phyloP scores from a whole-genome alignment of 768 basidiomycete genomes.

The Collybia sp. region DNA sequence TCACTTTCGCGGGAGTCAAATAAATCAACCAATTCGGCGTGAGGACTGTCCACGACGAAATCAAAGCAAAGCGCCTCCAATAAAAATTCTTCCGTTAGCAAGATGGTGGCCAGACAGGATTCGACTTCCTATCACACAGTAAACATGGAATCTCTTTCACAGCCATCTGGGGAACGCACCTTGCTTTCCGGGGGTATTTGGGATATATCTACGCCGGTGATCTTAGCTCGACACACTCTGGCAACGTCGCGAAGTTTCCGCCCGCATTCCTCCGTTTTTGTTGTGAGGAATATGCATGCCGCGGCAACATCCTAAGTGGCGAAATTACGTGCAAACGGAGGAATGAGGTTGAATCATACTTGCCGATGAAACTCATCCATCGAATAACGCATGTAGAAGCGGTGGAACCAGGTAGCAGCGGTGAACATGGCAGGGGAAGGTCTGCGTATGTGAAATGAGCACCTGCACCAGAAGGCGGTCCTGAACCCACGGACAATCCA shows the following conservation, averaged over 20 bases:
- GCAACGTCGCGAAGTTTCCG: slow-evolving; percentile 85
- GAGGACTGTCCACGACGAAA: slow-evolving; percentile 74
- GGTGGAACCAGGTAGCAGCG: slow-evolving; percentile 87
- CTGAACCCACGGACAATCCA: slow-evolving; percentile 52
- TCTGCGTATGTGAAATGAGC: slow-evolving; percentile 30
- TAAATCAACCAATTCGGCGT: slow-evolving; percentile 69
- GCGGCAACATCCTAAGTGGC: slow-evolving; percentile 70
- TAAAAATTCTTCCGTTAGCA: slow-evolving; percentile 72
- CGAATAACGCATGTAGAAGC: slow-evolving; percentile 86
- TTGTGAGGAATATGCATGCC: slow-evolving; percentile 82
- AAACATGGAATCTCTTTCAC: too few species aligned
- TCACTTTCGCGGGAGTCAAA: slow-evolving; percentile 53
- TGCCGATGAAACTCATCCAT: slow-evolving; percentile 80
- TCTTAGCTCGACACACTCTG: slow-evolving; percentile 67
- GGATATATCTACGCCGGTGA: slow-evolving; percentile 46
- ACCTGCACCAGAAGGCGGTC: slow-evolving; percentile 9
- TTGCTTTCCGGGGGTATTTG: slow-evolving; percentile 61
- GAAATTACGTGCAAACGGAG: slow-evolving; percentile 8
- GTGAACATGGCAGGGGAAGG: slow-evolving; percentile 81
- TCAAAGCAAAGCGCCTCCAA: slow-evolving; percentile 86
- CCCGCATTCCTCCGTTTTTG: slow-evolving; percentile 90
- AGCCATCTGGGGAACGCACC: slow-evolving; percentile 32
- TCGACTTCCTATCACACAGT: slow-evolving; percentile 60
- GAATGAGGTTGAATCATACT: slow-evolving; percentile 34
- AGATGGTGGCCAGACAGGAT: slow-evolving; percentile 60